These are phyloP conservation scores for Beauveria rudraprayagi DNA, from an alignment of 2,329 filamentous ascomycete genomes.

Conservation along the genomic window DNA sequence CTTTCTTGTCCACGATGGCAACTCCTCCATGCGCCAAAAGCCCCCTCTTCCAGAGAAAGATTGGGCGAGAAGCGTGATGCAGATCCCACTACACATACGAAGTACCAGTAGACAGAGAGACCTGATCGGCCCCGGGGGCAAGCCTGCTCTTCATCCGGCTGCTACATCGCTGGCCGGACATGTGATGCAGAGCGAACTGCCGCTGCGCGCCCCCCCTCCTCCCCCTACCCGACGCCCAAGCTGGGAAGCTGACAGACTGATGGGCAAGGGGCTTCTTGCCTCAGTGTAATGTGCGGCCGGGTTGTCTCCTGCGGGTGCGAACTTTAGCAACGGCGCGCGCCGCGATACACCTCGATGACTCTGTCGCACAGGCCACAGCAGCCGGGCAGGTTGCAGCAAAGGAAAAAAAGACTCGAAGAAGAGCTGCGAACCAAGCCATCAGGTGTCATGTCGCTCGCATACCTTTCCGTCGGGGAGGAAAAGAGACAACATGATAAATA, in stretches of 20 bases:
- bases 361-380: background rate
- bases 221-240: background rate
- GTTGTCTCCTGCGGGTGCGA: background rate
- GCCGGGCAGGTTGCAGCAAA: background rate
- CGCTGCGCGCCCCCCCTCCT: background rate
- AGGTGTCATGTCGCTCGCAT: background rate
- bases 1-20: background rate
- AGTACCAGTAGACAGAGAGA: background rate
- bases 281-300: background rate
- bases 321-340: background rate
- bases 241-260: background rate
- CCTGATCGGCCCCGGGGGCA: background rate
- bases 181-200: conserved; percentile 1
- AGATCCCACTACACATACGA: background rate
- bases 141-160: background rate
- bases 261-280: background rate
- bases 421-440: background rate
- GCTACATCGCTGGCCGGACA: background rate
- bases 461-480: background rate
- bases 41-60: background rate
- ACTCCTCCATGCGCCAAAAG: background rate
- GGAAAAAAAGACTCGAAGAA: too few species aligned
- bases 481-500: background rate
- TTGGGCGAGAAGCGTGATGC: background rate
- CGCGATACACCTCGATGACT: conserved; percentile 1